Conservation (phyloP, 805 yeast genomes). For the Pichia scutulata region DNA sequence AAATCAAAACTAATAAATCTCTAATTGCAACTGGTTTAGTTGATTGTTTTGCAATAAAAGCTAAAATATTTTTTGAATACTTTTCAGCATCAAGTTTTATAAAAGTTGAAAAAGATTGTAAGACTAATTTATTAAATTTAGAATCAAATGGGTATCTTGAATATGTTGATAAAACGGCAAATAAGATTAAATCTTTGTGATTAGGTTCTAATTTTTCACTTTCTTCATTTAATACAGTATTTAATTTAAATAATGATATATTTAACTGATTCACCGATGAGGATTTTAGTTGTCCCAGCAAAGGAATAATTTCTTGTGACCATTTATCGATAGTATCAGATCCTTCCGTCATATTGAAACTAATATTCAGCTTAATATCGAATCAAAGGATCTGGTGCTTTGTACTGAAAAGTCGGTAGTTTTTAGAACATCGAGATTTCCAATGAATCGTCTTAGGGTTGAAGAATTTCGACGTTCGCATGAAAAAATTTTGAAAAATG, state of each 20-base stretch:
- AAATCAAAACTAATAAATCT: slow-evolving; percentile 49
- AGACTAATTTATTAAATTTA: slow-evolving; percentile 37
- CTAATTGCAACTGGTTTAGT: slow-evolving; percentile 39
- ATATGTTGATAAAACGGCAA: slow-evolving; percentile 39
- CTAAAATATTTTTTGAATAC: slow-evolving; percentile 27
- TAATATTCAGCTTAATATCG: neutral
- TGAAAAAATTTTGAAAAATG: neutral
- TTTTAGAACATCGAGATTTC: neutral
- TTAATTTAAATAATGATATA: slow-evolving; percentile 28
- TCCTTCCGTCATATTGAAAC: slow-evolving; percentile 7
- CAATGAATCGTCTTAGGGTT: neutral
- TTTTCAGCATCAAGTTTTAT: slow-evolving; percentile 24
- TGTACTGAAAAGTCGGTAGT: neutral
- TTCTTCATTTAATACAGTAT: slow-evolving; percentile 21
- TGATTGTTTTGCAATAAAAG: slow-evolving; percentile 32
- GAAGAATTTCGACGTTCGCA: neutral
- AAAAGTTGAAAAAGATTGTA: slow-evolving; percentile 32
- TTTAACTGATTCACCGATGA: slow-evolving; percentile 34
- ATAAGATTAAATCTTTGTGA: slow-evolving; percentile 26
- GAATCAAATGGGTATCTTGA: slow-evolving; percentile 41
- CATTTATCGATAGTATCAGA: slow-evolving; percentile 4
- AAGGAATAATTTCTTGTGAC: slow-evolving; percentile 13
- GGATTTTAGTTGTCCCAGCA: slow-evolving; percentile 13
- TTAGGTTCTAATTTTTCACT: slow-evolving; percentile 10
- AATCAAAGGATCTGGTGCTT: neutral